Base-by-base conservation (phyloP, 179 eudicot species). In the Gypsophila paniculata region DNA sequence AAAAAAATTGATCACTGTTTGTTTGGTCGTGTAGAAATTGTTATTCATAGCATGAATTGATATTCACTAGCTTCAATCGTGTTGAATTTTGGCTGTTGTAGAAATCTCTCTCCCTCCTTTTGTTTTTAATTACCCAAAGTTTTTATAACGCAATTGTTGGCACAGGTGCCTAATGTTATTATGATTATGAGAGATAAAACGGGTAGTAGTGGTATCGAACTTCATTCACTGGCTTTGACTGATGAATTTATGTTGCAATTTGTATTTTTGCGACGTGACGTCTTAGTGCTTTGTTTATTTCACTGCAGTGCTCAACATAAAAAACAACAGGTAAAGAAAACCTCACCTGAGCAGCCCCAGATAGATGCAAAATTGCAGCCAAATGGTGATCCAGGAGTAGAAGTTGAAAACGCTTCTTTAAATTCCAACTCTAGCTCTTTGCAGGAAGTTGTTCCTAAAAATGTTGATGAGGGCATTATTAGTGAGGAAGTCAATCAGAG, bases 241-340 rank as follows among this genome's bases (percentile, higher is more conserved):
- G 6, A 66, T 29, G 55, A 39, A 21, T 70, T 59, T 76, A 38
- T 12, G 22, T 4, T 73, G 1, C 39, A 36, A 39, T 68, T 21
- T 48, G 15, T 66, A 49, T 42, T 17, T 86, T 75, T 68, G 8
- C 60, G 55, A 19, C n/a, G 0, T 26, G n/a, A n/a, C n/a, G n/a
- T 13, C 55, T 51, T 46, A 25, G 6, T 42, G 10, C 48, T 18
- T n/a, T 58, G 32, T 58, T 26, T 74, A 59, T 2, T 22, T 64
- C 36, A 57, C 21, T 36, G 79, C 85, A 89, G 98, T 69, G 84
- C 89, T 19, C 90, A 87, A 69, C 80, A 77, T 53, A 91, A 81
- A 84, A 85, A 74, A 71, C 88, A 79, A 29, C 75, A 72, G 71
- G 68, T 78, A n/a, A 91, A 88, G 90, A 93, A 86, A 76, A 61